A percentile compares a stretch with the other conserved stretches of the same genome.
These are phyloP conservation scores for Adansonia grandidieri DNA, from an alignment of 441 rosid genomes.

Conservation along the genomic window DNA sequence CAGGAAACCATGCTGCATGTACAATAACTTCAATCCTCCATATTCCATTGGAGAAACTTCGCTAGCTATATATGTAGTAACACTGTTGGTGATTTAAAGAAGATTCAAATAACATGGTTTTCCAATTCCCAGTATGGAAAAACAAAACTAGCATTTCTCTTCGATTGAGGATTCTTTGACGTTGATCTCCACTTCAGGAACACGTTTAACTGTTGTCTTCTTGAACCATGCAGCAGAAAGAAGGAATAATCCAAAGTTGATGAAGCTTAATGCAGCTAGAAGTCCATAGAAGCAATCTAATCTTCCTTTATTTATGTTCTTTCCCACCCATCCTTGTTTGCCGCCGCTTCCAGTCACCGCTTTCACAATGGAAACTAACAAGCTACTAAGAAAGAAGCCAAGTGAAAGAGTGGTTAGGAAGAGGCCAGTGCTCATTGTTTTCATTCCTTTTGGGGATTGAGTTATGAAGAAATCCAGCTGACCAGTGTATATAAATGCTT, in stretches of 20 bases:
- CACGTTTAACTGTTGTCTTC: constrained; percentile 25
- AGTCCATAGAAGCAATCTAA: constrained; percentile 62
- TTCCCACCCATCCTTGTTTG: constrained; percentile 54
- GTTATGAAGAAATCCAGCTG: constrained; percentile 96
- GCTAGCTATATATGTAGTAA: neutral
- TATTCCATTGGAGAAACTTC: neutral
- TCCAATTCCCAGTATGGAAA: neutral
- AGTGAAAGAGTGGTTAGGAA: constrained; percentile 63
- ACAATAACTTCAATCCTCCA: neutral
- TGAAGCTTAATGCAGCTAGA: constrained; percentile 47
- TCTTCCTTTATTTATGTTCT: constrained; percentile 55
- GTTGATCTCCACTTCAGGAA: constrained; percentile 19
- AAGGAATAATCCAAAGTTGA: constrained; percentile 49
- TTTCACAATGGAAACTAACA: constrained; percentile 53
- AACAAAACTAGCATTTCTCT: constrained; percentile 25
- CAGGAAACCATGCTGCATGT: neutral
- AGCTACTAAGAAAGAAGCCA: constrained; percentile 58
- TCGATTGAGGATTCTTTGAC: constrained; percentile 9
- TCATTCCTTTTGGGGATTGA: constrained; percentile 89
- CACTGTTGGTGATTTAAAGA: neutral
- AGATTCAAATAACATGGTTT: neutral
- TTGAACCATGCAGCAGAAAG: constrained; percentile 49
- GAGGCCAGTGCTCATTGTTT: constrained; percentile 63
- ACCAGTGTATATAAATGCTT: constrained; percentile 89
- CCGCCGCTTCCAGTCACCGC: constrained; percentile 37